A percentile compares a stretch with the other conserved stretches of the same genome.
phyloP scores from a whole-genome alignment of 2,329 filamentous ascomycete species.

The Fusarium paranaense region DNA sequence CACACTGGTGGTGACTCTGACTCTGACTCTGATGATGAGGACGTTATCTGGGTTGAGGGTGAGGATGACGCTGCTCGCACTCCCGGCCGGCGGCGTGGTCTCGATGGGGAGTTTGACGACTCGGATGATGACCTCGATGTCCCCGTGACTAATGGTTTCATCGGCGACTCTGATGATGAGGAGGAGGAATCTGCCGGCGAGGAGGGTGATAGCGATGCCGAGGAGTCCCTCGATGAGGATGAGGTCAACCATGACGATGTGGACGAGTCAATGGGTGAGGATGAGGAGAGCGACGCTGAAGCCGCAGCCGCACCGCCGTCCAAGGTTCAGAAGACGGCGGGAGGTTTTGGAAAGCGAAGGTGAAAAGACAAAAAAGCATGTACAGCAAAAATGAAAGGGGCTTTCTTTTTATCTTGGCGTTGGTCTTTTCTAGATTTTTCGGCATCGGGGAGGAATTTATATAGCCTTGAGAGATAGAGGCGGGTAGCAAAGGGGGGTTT shows the following conservation, averaged over 20 bases:
- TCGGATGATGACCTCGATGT: slow-evolving; percentile 68
- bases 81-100: slow-evolving; percentile 48
- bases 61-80: slow-evolving; percentile 76
- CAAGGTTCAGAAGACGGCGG: slow-evolving; percentile 52
- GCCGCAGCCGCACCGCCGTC: slow-evolving; percentile 56
- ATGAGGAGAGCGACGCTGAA: slow-evolving; percentile 65
- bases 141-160: slow-evolving; percentile 64
- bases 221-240: slow-evolving; percentile 66
- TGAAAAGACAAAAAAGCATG: slow-evolving; percentile 30
- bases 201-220: slow-evolving; percentile 56
- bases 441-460: slow-evolving; percentile 22
- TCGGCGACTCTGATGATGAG: slow-evolving; percentile 71
- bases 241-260: slow-evolving; percentile 71
- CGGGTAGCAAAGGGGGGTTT: not conserved
- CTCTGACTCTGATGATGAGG: slow-evolving; percentile 70
- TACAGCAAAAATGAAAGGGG: slow-evolving; percentile 14
- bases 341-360: slow-evolving; percentile 37
- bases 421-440: slow-evolving; percentile 44
- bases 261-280: slow-evolving; percentile 66
- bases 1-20: slow-evolving; percentile 61
- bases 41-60: slow-evolving; percentile 90
- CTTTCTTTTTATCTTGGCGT: slow-evolving; percentile 36
- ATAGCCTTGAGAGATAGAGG: not conserved
- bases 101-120: slow-evolving; percentile 57
- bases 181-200: slow-evolving; percentile 61